Evolutionary conservation across 768 basidiomycete species (phyloP).

Genomic region (Coprinopsis cinerea): DNA sequence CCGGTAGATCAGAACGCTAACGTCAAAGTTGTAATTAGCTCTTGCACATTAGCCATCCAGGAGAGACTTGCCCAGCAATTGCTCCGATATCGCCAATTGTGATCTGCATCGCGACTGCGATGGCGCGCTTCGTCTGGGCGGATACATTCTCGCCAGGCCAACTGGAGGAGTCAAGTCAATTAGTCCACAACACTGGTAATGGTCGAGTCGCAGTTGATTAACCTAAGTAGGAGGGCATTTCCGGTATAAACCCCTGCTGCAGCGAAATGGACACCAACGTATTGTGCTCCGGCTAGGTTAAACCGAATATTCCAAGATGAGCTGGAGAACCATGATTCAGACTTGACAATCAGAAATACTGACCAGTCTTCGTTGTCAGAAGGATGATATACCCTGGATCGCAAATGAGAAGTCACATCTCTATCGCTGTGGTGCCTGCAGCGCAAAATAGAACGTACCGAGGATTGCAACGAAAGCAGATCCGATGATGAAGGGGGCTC

Average conservation of each 20-base stretch:
- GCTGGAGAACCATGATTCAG: neutral
- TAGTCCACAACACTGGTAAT: neutral
- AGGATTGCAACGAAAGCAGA: constrained; percentile 44
- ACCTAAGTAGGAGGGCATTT: constrained; percentile 52
- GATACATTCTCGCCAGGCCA: constrained; percentile 69
- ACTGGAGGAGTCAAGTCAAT: constrained; percentile 17
- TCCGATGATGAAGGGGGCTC: constrained; percentile 50
- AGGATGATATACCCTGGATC: constrained; percentile 49
- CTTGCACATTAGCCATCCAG: neutral
- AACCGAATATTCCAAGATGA: neutral
- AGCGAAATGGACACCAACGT: constrained; percentile 51
- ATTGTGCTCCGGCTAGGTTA: constrained; percentile 43
- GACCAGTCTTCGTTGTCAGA: constrained; percentile 40
- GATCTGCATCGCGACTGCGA: constrained; percentile 59
- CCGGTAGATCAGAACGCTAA: constrained; percentile 49
- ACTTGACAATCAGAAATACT: constrained; percentile 13
- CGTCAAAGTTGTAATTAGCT: neutral
- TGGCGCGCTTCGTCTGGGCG: constrained; percentile 59
- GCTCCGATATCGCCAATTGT: constrained; percentile 58
- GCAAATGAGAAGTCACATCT: neutral
- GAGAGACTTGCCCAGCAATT: constrained; percentile 35
- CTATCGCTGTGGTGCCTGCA: neutral
- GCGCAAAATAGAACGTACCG: constrained; percentile 26
- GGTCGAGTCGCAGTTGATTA: neutral
- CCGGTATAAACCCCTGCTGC: constrained; percentile 54